Evolutionary conservation across 768 basidiomycete species (phyloP).

Genomic region (Termitomyces bulborhizus): DNA sequence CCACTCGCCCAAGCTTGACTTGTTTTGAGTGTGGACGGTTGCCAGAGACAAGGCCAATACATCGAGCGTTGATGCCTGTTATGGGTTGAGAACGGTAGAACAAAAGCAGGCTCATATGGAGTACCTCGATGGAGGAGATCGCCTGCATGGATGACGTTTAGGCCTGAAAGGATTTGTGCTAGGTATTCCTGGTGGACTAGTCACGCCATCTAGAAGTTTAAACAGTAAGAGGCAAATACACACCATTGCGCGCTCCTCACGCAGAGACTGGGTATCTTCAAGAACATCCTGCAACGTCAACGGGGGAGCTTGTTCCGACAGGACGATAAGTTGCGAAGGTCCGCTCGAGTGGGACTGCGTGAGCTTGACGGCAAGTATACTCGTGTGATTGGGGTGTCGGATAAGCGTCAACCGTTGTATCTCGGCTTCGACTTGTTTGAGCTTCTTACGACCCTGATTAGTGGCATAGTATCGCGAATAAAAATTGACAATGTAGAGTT

Average conservation of each 20-base stretch:
- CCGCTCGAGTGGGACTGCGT: conserved; percentile 41
- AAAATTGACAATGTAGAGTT: conserved; percentile 64
- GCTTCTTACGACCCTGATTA: conserved; percentile 66
- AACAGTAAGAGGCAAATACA: conserved; percentile 15
- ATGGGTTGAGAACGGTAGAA: neutral
- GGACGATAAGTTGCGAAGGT: conserved; percentile 52
- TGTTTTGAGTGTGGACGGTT: conserved; percentile 44
- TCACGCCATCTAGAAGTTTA: neutral
- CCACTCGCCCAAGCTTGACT: conserved; percentile 70
- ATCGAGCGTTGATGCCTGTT: conserved; percentile 50
- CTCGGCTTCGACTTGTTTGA: conserved; percentile 60
- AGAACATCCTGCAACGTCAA: conserved; percentile 67
- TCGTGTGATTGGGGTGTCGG: conserved; percentile 60
- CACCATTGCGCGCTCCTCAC: conserved; percentile 66
- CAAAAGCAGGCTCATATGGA: neutral
- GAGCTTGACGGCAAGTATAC: conserved; percentile 63
- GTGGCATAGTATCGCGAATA: conserved; percentile 62
- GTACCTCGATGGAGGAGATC: conserved; percentile 69
- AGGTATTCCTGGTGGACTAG: conserved; percentile 58
- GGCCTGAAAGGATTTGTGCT: conserved; percentile 61
- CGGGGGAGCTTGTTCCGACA: conserved; percentile 66
- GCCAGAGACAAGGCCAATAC: conserved; percentile 55
- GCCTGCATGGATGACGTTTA: conserved; percentile 59
- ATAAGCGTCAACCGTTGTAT: conserved; percentile 54
- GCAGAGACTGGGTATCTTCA: conserved; percentile 70